Evolutionary conservation across 2,329 filamentous ascomycete species (phyloP), one percentile per base, ranked within the genome.

Genomic region (Fusarium lyarnte): DNA sequence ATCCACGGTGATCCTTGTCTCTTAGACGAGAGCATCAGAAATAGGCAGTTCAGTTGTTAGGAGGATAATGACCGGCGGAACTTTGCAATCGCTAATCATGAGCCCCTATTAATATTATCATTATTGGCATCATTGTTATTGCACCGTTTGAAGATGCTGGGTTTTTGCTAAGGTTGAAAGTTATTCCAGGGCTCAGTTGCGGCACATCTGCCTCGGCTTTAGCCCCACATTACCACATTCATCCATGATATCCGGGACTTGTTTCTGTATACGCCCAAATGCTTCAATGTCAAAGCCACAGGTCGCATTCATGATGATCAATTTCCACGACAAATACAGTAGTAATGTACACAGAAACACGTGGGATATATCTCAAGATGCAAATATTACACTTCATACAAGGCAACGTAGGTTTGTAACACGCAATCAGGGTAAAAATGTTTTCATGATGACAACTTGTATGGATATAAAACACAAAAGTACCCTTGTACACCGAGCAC

Each of bases 1-100:
- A 69, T 69, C 66, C 66, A 69, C 45, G 66, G n/a, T 38, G 49
- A 69, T 39, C 66, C 66, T 69, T 69, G 58, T 53, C 49, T 41
- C 35, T 41, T 53, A 39, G 49, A 53, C 29, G 54, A 60, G 68
- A 29, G 45, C 43, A 63, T 69, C 66, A 69, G 51, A 69, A 69
- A 69, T 64, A 69, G 66, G 66, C 65, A 69, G 64, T 66, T 60
- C 53, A 66, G 49, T 63, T 36, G 38, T 49, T 47, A 33, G 58
- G 41, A 51, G 47, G 49, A 58, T 49, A 47, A 62, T 58, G 38
- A 33, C 35, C 63, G 23, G 49, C 46, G 64, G 58, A 31, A 64
- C 39, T 64, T 69, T 69, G 39, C n/a, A 63, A 55, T 53, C 19
- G 35, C 33, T 53, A 53, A 41, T 27, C 23, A 39, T 47, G 38